Conservation (phyloP, 495 filamentous ascomycete genomes). For the Chaetomium tenue region DNA sequence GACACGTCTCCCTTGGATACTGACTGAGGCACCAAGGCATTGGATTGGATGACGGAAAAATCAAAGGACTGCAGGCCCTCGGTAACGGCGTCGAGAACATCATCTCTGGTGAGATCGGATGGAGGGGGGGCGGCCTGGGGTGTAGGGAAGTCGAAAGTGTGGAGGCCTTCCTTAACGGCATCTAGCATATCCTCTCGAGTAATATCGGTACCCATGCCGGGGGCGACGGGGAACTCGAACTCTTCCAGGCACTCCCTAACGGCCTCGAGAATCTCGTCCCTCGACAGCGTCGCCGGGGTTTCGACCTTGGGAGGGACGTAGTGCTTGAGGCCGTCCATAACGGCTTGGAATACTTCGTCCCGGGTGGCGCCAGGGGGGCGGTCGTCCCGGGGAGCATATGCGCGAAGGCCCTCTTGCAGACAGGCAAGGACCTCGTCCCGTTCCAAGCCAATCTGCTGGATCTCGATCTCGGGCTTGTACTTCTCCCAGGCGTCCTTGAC, state of each 20-base stretch:
- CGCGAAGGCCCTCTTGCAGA: constrained; percentile 75
- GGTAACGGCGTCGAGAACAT: constrained; percentile 47
- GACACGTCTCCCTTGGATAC: constrained; percentile 31
- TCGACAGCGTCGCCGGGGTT: constrained; percentile 63
- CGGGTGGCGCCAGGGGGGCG: constrained; percentile 55
- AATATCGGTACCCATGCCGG: constrained; percentile 45
- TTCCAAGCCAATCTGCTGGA: constrained; percentile 85
- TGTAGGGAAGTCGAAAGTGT: constrained; percentile 46
- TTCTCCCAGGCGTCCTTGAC: constrained; percentile 86
- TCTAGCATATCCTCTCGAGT: constrained; percentile 54
- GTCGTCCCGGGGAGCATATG: constrained; percentile 60
- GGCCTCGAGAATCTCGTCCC: constrained; percentile 72
- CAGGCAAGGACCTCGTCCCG: constrained; percentile 83
- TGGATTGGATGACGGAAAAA: constrained; percentile 32
- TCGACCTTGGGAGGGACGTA: constrained; percentile 69
- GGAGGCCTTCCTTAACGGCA: constrained; percentile 55
- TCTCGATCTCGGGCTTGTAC: constrained; percentile 86
- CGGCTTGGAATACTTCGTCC: constrained; percentile 76
- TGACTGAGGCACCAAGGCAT: constrained; percentile 28
- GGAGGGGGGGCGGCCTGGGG: constrained; percentile 21
- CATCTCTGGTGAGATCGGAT: constrained; percentile 36
- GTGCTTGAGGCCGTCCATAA: constrained; percentile 77
- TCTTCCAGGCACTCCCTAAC: constrained; percentile 76
- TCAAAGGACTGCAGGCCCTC: constrained; percentile 46
- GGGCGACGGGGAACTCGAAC: constrained; percentile 61